Evolutionary conservation across 192 early-diverging fungal species (phyloP).

Genomic region (Dimargaris cristalligena): DNA sequence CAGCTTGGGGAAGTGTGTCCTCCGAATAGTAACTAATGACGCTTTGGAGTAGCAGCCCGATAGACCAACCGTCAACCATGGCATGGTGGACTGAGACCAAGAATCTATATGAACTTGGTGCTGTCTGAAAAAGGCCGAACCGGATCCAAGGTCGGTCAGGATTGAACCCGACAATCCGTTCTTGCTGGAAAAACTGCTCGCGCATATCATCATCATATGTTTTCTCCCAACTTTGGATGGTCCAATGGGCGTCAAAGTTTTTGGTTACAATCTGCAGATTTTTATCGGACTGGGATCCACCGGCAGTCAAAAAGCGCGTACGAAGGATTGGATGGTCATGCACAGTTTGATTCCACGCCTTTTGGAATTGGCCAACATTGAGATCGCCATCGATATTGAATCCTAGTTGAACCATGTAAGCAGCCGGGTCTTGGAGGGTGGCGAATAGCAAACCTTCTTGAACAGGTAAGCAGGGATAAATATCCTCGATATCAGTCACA

Average conservation of each 20-base stretch:
- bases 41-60: background rate
- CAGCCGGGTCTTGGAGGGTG: background rate
- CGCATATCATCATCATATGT: background rate
- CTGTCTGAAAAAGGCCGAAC: background rate
- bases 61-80: conserved; percentile 3
- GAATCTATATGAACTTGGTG: background rate
- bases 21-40: background rate
- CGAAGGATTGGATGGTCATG: background rate
- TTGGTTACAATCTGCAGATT: background rate
- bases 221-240: background rate
- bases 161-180: background rate
- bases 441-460: background rate
- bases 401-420: background rate
- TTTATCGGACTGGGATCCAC: background rate
- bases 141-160: background rate
- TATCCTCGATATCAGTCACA: background rate
- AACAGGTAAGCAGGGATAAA: background rate
- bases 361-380: background rate
- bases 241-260: background rate
- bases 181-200: background rate
- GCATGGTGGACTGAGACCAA: conserved; percentile 8
- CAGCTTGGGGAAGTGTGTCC: background rate
- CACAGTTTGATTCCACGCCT: background rate
- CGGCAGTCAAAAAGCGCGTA: background rate
- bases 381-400: background rate